These are phyloP conservation scores for Bathelium albidoporum DNA, from an alignment of 495 filamentous ascomycete species.

Conservation along the genomic window DNA sequence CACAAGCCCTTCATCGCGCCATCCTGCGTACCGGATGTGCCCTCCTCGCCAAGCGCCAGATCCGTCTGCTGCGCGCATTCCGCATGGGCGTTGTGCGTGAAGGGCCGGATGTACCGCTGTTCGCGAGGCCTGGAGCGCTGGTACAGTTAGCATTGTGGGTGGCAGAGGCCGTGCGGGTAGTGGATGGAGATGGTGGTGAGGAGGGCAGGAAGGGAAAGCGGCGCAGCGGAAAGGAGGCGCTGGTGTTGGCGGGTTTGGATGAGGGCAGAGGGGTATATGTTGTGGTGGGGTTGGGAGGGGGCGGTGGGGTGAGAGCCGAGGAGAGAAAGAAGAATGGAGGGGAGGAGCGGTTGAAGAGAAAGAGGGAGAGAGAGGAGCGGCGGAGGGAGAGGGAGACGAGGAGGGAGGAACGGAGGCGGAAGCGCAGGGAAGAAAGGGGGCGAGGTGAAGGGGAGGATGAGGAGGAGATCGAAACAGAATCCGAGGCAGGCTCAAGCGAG, in stretches of 20 bases:
- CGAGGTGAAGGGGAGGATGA: conserved; percentile 46
- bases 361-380: conserved; percentile 47
- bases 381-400: conserved; percentile 43
- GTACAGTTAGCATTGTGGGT: conserved; percentile 92
- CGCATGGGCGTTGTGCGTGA: conserved; percentile 94
- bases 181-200: conserved; percentile 77
- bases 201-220: conserved; percentile 48
- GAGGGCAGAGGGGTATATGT: conserved; percentile 82
- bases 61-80: conserved; percentile 81
- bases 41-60: conserved; percentile 85
- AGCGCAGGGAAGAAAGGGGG: conserved; percentile 35
- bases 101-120: conserved; percentile 77
- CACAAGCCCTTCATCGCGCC: conserved; percentile 79
- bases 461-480: conserved; percentile 39
- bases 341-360: conserved; percentile 47
- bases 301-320: conserved; percentile 55
- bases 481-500: conserved; percentile 35
- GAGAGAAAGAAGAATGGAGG: conserved; percentile 53
- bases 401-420: conserved; percentile 47
- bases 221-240: conserved; percentile 64
- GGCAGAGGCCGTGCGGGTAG: conserved; percentile 81
- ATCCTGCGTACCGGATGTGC: conserved; percentile 90
- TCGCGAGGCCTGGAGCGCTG: conserved; percentile 82
- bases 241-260: conserved; percentile 83
- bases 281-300: conserved; percentile 79